Base-by-base conservation (phyloP, 1,284 basidiomycete genomes). In the Lentinula novae-zelandiae region DNA sequence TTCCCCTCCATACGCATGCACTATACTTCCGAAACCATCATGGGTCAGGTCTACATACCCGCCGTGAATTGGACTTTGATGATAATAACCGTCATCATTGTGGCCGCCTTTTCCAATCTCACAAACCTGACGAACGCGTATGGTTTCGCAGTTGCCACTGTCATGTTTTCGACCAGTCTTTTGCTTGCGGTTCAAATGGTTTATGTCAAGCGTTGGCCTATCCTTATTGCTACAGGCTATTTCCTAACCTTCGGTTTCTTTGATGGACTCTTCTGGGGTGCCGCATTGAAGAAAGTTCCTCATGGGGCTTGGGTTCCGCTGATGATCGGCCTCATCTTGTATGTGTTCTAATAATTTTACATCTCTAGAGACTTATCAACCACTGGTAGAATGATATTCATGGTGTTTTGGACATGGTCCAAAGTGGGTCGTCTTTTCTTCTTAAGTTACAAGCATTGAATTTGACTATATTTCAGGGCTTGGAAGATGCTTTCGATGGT, bases 31-130 rank as follows among this genome's bases (percentile, higher is more conserved):
- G 82, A 84, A 17, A 77, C 73, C 1, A 75, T 81, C 13, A 81
- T 85, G 66, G 86, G 86, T 0, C 86, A 89, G 67, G 78, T 89
- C 6, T 89, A 87, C 66, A 79, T 88, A 17, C 84, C 86, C 3
- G 76, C 77, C 0, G 75, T 81, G 49, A 89, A 89, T 66, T 87
- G 81, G 77, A 62, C 63, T 60, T 73, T 88, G 13, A 80, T 85
- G 77, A 75, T 87, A 60, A 76, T 74, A 8, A 82, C 79, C 17
- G 79, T 88, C 58, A 71, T 83, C 38, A 68, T 87, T 8, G 84
- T 87, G 48, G 86, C 73, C 1, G 84, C 74, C 1, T 88, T 89
- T 70, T 77, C 79, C 20, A 78, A 81, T 61, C 70, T 81, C n/a
- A 67, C 74, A 2, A 73, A 78, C 5, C 67, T 86, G 57, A 80